Evolutionary conservation across 2,329 filamentous ascomycete genomes (phyloP).

Genomic region (Phoma herbarum): DNA sequence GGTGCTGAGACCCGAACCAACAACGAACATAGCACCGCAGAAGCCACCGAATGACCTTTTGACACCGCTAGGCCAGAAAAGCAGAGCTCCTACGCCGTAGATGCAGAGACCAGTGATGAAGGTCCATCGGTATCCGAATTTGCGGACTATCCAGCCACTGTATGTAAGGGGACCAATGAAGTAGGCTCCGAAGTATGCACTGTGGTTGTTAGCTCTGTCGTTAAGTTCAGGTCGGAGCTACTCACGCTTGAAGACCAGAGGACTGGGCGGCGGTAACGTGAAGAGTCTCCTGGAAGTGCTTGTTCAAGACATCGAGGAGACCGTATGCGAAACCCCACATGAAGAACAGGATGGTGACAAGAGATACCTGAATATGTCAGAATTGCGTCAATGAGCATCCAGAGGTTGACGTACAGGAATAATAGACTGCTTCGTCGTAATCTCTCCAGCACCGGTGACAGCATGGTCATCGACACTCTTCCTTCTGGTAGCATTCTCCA

Average conservation of each 20-base stretch:
- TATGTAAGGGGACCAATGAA: constrained; percentile 73
- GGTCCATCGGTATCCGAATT: constrained; percentile 67
- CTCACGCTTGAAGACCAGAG: constrained; percentile 68
- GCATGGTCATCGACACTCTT: constrained; percentile 33
- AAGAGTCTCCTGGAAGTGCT: constrained; percentile 69
- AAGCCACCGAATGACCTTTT: constrained; percentile 67
- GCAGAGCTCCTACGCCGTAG: constrained; percentile 65
- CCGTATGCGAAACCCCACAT: constrained; percentile 92
- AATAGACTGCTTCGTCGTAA: constrained; percentile 68
- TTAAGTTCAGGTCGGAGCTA: constrained; percentile 60
- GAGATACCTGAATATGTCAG: constrained; percentile 13
- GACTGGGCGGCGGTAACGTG: constrained; percentile 68
- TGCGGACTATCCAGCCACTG: constrained; percentile 64
- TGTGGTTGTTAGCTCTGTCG: background rate
- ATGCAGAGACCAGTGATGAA: constrained; percentile 67
- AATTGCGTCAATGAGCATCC: background rate
- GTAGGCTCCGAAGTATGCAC: constrained; percentile 74
- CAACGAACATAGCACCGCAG: constrained; percentile 68
- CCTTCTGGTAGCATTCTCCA: constrained; percentile 24
- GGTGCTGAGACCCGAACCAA: constrained; percentile 65
- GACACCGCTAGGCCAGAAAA: constrained; percentile 71
- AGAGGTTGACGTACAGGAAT: constrained; percentile 48
- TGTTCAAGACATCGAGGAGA: constrained; percentile 80
- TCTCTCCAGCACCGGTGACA: constrained; percentile 35
- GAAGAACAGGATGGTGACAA: constrained; percentile 83